Evolutionary conservation across 2,329 filamentous ascomycete genomes (phyloP).

Genomic region (Cercospora berteroae): DNA sequence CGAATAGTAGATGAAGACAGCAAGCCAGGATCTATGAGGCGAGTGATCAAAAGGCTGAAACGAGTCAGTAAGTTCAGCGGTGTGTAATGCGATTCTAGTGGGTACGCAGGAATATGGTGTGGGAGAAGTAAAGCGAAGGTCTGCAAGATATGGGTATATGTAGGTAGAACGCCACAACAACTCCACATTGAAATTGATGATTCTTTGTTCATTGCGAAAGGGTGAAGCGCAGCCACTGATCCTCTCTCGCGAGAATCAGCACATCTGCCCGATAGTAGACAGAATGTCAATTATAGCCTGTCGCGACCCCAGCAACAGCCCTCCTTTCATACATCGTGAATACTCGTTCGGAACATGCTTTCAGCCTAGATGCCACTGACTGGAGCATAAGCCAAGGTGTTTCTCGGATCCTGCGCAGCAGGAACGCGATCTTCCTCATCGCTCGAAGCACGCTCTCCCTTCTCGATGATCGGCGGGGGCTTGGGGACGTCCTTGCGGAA

Average conservation of each 20-base stretch:
- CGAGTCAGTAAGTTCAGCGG: neutral
- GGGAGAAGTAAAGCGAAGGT: neutral
- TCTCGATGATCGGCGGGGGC: constrained; percentile 43
- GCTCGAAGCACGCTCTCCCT: constrained; percentile 18
- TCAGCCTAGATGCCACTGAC: neutral
- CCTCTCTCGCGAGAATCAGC: neutral
- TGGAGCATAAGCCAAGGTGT: neutral
- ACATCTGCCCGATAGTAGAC: neutral
- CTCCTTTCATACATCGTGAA: neutral
- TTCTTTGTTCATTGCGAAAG: neutral
- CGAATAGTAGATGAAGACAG: neutral
- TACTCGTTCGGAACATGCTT: neutral
- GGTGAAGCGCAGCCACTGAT: neutral
- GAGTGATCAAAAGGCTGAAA: neutral
- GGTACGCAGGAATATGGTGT: neutral
- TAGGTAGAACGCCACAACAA: neutral
- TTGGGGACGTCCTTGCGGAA: constrained; percentile 40
- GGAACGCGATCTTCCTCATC: constrained; percentile 7
- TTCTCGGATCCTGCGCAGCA: constrained; percentile 1
- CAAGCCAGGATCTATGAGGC: neutral
- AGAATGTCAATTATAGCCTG: neutral
- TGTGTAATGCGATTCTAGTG: neutral
- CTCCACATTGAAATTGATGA: neutral
- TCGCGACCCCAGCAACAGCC: neutral
- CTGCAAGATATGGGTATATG: neutral